A percentile compares a stretch with the other conserved stretches of the same genome.
Conservation (phyloP, 2,329 filamentous ascomycete species). For the Talaromyces verruculosus region DNA sequence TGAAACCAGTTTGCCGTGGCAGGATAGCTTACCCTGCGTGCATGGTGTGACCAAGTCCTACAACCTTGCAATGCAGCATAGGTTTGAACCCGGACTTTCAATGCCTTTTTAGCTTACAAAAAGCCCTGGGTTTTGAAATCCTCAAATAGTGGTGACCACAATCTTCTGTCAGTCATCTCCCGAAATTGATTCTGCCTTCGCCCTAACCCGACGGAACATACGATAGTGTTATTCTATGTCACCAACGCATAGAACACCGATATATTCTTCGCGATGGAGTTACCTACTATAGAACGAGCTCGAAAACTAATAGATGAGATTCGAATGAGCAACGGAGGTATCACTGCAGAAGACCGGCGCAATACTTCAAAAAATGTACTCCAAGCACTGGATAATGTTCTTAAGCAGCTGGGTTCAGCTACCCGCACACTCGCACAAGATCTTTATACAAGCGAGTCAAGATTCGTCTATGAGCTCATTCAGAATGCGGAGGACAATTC, state of each 20-base stretch:
- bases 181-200: not conserved
- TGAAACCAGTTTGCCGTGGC: not conserved
- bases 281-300: not conserved
- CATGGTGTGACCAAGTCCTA: not conserved
- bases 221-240: not conserved
- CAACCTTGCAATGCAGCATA: not conserved
- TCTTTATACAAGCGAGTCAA: not conserved
- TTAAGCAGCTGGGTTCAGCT: not conserved
- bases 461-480: constrained; percentile 4
- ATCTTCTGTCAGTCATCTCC: not conserved
- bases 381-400: not conserved
- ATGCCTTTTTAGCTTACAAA: not conserved
- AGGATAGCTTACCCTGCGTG: not conserved
- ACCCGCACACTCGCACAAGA: not conserved
- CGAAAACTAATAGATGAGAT: not conserved
- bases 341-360: constrained; percentile 5
- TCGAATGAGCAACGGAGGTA: not conserved
- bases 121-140: not conserved
- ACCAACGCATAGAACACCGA: not conserved
- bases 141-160: not conserved
- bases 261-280: not conserved
- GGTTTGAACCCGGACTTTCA: not conserved
- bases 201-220: not conserved
- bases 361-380: constrained; percentile 4
- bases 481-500: constrained; percentile 2